Percentiles rank a stretch among this genome's conserved stretches.
These are phyloP conservation scores for Gossypium longicalyx DNA, from an alignment of 345 rosid genomes.

Conservation along the genomic window DNA sequence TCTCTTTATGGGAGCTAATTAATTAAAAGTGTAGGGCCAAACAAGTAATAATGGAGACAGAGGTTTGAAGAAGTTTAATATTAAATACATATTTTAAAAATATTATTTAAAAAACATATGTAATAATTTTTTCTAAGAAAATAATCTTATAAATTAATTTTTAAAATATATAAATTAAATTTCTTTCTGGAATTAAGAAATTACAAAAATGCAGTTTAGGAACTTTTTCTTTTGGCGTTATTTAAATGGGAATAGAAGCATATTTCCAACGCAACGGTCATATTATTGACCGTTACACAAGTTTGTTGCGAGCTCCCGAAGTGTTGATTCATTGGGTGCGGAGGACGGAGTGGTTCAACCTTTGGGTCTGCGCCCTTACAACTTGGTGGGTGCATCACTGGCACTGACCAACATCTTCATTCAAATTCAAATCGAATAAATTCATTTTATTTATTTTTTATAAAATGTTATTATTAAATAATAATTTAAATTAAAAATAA, in stretches of 20 bases:
- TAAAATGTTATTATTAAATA: no score
- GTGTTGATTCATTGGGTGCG: conserved; percentile 20
- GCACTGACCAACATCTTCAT: conserved; percentile 12
- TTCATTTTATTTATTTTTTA: no score
- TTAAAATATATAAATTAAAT: no score
- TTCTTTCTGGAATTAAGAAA: neutral
- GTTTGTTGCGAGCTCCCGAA: conserved; percentile 9
- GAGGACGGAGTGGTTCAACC: neutral
- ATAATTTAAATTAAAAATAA: no score
- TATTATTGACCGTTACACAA: conserved; percentile 35
- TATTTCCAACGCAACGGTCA: conserved; percentile 30
- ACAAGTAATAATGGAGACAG: neutral
- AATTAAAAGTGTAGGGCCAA: neutral
- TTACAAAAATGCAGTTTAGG: neutral
- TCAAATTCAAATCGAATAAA: no score
- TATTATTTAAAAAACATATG: no score
- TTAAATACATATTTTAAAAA: no score
- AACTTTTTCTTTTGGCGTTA: neutral
- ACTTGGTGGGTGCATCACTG: conserved; percentile 6
- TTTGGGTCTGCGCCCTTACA: conserved; percentile 16
- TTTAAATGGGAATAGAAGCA: neutral
- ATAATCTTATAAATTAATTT: no score
- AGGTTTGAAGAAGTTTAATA: conserved; percentile 5
- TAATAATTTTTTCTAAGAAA: no score
- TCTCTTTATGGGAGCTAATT: no score